phyloP scores from a whole-genome alignment of 768 basidiomycete species.

The Cytidiella melzeri region DNA sequence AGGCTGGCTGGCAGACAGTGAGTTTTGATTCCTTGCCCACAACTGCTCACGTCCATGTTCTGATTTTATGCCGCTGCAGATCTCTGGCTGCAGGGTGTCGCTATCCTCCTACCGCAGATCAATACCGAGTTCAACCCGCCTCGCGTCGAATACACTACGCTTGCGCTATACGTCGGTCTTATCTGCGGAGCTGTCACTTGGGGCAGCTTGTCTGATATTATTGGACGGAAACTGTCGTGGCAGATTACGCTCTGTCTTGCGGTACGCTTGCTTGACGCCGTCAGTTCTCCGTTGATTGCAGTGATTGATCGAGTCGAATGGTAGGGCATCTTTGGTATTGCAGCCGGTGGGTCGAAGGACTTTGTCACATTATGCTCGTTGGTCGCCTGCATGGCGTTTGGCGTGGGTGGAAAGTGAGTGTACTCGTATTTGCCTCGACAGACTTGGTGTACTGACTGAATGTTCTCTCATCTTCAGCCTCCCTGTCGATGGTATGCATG shows the following conservation, averaged over 20 bases:
- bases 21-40: neutral
- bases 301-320: too few relatives aligned
- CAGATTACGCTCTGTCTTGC: neutral
- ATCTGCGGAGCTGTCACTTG: neutral
- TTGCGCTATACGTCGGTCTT: conserved; percentile 1
- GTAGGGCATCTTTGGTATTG: neutral
- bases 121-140: neutral
- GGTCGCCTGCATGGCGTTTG: conserved; percentile 1
- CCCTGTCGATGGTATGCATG: neutral
- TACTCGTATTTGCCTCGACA: neutral
- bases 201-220: neutral
- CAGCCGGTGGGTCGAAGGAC: neutral
- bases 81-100: neutral
- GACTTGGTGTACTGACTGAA: neutral
- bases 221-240: neutral
- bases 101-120: neutral
- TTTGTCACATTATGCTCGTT: neutral
- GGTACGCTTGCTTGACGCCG: neutral
- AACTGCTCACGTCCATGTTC: too few relatives aligned
- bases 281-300: too few relatives aligned
- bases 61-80: too few relatives aligned
- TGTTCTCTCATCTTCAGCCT: neutral
- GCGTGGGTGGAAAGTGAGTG: neutral
- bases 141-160: neutral
- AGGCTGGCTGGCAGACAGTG: neutral